Evolutionary conservation across 148 eudicot species (phyloP).

Genomic region (Rhododendron mucronatum): DNA sequence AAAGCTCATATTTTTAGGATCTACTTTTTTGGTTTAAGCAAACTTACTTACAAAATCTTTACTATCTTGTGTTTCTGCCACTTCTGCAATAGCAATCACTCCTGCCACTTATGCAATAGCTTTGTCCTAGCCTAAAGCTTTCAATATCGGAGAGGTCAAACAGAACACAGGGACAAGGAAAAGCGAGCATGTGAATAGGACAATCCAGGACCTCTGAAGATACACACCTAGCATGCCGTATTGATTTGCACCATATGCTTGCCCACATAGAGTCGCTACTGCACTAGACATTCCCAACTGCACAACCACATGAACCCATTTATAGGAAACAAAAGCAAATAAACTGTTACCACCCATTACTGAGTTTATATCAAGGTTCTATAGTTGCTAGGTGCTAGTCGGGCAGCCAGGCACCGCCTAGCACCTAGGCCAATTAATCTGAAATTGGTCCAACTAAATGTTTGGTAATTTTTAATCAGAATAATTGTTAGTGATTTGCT

Average conservation of each 20-base stretch:
- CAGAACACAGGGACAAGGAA: not conserved
- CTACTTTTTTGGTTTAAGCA: too few relatives aligned
- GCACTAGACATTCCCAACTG: constrained; percentile 41
- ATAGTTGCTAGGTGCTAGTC: too few relatives aligned
- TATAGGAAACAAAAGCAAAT: not conserved
- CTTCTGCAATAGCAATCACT: too few relatives aligned
- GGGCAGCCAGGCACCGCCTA: too few relatives aligned
- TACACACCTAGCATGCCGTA: constrained; percentile 32
- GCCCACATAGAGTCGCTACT: constrained; percentile 41
- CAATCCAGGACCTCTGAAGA: constrained; percentile 24
- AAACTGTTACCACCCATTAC: not conserved
- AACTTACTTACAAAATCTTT: too few relatives aligned
- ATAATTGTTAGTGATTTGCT: too few relatives aligned
- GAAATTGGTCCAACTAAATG: too few relatives aligned
- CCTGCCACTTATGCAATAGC: too few relatives aligned
- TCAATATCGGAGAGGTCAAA: constrained; percentile 3
- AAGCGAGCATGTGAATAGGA: not conserved
- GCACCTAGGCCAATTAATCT: too few relatives aligned
- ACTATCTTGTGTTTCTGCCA: too few relatives aligned
- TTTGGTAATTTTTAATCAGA: too few relatives aligned
- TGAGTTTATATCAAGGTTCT: not conserved
- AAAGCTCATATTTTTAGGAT: too few relatives aligned
- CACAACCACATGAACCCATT: not conserved
- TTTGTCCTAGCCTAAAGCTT: constrained; percentile 4
- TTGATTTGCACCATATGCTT: constrained; percentile 38